phyloP scores from a whole-genome alignment of 1,284 basidiomycete genomes.

The Ustilago bromivora region DNA sequence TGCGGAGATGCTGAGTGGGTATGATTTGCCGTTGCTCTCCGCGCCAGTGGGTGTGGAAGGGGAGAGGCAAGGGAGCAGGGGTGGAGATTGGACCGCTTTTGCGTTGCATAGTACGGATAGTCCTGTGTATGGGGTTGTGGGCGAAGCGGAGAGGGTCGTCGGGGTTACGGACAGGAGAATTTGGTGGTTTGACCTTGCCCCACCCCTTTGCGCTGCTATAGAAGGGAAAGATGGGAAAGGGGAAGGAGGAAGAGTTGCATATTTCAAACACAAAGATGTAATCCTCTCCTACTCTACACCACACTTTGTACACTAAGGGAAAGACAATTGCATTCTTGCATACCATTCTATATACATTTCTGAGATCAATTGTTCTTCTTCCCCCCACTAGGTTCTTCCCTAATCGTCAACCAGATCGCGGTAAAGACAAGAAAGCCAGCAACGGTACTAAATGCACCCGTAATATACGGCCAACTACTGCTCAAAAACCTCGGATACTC shows the following conservation, averaged over 20 bases:
- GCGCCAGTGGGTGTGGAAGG: not conserved
- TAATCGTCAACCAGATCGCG: constrained; percentile 78
- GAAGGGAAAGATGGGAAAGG: not conserved
- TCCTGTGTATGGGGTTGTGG: constrained; percentile 32
- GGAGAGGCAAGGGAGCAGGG: not conserved
- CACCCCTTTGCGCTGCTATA: not conserved
- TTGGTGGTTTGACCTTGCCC: constrained; percentile 46
- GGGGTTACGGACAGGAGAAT: constrained; percentile 38
- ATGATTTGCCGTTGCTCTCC: constrained; percentile 19
- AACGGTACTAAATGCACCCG: constrained; percentile 86
- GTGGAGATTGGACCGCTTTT: constrained; percentile 39
- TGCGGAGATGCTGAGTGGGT: constrained; percentile 8
- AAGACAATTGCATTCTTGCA: not conserved
- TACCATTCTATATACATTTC: not conserved
- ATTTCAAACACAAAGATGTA: constrained; percentile 18
- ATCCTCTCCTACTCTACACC: constrained; percentile 13
- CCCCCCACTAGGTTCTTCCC: constrained; percentile 11
- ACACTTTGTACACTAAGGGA: constrained; percentile 1
- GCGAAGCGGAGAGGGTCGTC: constrained; percentile 18
- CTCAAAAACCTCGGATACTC: constrained; percentile 92
- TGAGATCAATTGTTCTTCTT: constrained; percentile 34
- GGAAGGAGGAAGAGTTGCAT: constrained; percentile 10
- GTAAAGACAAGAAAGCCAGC: constrained; percentile 85
- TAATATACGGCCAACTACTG: constrained; percentile 94
- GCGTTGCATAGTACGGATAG: constrained; percentile 26